These are phyloP conservation scores for Epichloe elymi DNA, from an alignment of 2,329 filamentous ascomycete genomes.

Conservation along the genomic window DNA sequence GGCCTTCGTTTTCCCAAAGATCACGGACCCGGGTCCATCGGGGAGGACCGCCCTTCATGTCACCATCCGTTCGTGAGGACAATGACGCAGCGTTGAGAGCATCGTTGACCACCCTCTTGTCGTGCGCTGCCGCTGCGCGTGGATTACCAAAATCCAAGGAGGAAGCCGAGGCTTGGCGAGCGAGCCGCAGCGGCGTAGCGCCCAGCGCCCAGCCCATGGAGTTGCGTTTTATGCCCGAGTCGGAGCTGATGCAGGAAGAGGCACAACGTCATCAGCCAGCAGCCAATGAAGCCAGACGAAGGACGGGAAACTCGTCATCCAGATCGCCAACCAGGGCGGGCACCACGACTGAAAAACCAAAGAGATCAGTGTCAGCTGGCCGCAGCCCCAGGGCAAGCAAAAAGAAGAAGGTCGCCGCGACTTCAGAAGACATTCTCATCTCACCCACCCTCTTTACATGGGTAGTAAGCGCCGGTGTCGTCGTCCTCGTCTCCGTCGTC, in stretches of 20 bases:
- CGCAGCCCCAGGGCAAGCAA: constrained; percentile 36
- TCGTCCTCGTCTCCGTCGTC: constrained; percentile 54
- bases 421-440: constrained; percentile 28
- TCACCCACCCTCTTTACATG: constrained; percentile 50
- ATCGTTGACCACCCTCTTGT: constrained; percentile 86
- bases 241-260: constrained; percentile 36
- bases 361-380: constrained; percentile 30
- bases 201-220: constrained; percentile 42
- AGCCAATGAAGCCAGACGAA: constrained; percentile 13
- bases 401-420: constrained; percentile 43
- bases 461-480: constrained; percentile 53
- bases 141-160: constrained; percentile 56
- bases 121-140: constrained; percentile 83
- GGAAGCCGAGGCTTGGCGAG: constrained; percentile 24
- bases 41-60: constrained; percentile 48
- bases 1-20: constrained; percentile 35
- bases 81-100: constrained; percentile 88
- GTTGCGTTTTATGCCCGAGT: constrained; percentile 46
- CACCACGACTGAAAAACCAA: constrained; percentile 30
- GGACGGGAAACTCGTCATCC: constrained; percentile 13
- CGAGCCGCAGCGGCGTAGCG: constrained; percentile 25
- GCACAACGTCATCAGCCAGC: constrained; percentile 9
- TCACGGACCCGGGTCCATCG: constrained; percentile 34
- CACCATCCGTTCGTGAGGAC: constrained; percentile 66
- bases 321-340: constrained; percentile 16